These are phyloP conservation scores for Ophiostoma himal-ulmi DNA, from an alignment of 2,329 filamentous ascomycete genomes.

Conservation along the genomic window DNA sequence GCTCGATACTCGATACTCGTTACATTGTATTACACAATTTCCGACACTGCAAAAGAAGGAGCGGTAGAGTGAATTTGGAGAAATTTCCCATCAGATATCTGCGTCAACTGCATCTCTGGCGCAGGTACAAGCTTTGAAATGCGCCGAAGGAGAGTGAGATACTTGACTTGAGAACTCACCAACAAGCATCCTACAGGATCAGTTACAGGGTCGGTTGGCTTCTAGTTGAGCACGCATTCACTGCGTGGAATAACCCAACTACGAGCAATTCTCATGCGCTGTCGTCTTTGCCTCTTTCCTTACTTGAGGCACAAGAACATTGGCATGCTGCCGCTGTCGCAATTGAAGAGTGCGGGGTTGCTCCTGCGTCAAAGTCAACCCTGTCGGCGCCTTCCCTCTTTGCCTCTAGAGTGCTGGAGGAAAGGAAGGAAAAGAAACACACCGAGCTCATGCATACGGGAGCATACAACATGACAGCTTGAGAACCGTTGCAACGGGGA, in stretches of 20 bases:
- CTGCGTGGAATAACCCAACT: too few relatives aligned
- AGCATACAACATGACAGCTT: too few relatives aligned
- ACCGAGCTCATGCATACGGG: neutral
- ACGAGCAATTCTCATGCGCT: neutral
- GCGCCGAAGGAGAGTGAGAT: too few relatives aligned
- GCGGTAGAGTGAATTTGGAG: neutral
- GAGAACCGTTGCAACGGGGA: neutral
- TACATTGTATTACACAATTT: neutral
- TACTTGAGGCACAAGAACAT: neutral
- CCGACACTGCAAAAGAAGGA: neutral
- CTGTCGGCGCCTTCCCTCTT: conserved; percentile 5
- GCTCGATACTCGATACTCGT: neutral
- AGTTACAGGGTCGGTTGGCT: neutral
- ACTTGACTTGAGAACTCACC: neutral
- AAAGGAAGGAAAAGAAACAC: neutral
- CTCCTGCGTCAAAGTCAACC: neutral
- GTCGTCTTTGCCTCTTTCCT: neutral
- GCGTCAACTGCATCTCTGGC: neutral
- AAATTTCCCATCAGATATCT: neutral
- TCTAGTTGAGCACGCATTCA: neutral
- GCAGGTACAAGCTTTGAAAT: neutral
- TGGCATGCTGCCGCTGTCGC: neutral
- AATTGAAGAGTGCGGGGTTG: conserved; percentile 9
- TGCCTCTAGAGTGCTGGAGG: neutral
- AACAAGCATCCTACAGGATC: neutral